Percentiles rank a stretch among this genome's conserved stretches.
Evolutionary conservation across 2,329 filamentous ascomycete species (phyloP).

Genomic region (Colletotrichum salicis): DNA sequence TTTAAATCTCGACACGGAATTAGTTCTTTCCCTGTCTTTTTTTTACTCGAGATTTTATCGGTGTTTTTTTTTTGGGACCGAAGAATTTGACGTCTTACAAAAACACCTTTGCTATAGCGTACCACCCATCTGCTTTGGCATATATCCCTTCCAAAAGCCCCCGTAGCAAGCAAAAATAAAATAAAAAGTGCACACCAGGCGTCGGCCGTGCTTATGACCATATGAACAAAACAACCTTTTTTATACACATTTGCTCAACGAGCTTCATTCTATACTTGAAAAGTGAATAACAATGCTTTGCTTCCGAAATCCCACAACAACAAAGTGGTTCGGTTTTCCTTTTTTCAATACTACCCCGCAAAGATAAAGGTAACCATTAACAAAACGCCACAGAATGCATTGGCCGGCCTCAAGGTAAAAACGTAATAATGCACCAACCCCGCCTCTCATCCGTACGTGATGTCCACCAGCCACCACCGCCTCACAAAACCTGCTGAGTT

Average conservation of each 20-base stretch:
- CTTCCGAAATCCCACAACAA: neutral
- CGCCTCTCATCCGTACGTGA: neutral
- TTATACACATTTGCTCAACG: neutral
- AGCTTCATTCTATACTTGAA: neutral
- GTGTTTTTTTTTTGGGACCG: constrained; percentile 7
- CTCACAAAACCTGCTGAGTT: constrained; percentile 36
- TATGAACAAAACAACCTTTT: neutral
- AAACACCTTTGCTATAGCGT: constrained; percentile 33
- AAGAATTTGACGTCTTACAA: constrained; percentile 13
- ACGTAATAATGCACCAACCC: neutral
- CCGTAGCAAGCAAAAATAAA: constrained; percentile 37
- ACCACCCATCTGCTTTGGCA: constrained; percentile 35
- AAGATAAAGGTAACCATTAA: neutral
- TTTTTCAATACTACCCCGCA: constrained; percentile 1
- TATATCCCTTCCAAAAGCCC: constrained; percentile 36
- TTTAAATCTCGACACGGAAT: constrained; percentile 65
- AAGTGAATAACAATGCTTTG: constrained; percentile 7
- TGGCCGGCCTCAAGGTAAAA: neutral
- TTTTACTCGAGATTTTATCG: constrained; percentile 22
- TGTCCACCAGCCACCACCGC: neutral
- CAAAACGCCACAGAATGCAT: constrained; percentile 31
- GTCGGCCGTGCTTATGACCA: constrained; percentile 22
- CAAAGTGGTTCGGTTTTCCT: neutral
- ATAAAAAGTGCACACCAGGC: constrained; percentile 24
- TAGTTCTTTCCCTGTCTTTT: constrained; percentile 9